These are phyloP conservation scores for Candida maris DNA, from an alignment of 805 yeast species.

Conservation along the genomic window DNA sequence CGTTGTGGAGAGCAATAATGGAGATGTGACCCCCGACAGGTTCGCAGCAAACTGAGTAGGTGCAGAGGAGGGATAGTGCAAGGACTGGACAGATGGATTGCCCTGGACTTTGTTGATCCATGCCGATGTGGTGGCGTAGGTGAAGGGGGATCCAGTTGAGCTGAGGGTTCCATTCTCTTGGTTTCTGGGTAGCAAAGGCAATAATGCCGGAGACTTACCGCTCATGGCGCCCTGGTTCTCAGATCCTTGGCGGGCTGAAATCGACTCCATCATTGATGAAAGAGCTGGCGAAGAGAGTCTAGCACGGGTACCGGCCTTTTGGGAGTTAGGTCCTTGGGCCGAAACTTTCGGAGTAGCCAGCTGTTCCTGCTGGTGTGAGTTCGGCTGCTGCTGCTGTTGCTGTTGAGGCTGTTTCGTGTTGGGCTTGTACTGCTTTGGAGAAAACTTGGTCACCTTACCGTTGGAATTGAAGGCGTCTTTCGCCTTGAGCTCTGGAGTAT, in stretches of 20 bases:
- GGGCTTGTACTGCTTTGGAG: constrained; percentile 38
- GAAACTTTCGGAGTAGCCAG: constrained; percentile 20
- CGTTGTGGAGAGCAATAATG: constrained; percentile 53
- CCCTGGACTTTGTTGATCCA: constrained; percentile 29
- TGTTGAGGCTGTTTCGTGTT: constrained; percentile 17
- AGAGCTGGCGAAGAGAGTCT: constrained; percentile 19
- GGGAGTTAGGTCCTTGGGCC: constrained; percentile 4
- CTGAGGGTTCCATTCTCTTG: constrained; percentile 17
- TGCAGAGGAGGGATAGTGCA: constrained; percentile 64
- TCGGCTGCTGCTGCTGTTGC: constrained; percentile 11
- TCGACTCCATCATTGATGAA: constrained; percentile 13
- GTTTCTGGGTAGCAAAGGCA: constrained; percentile 40
- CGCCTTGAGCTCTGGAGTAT: constrained; percentile 54
- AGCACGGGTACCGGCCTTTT: background rate
- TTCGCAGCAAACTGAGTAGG: constrained; percentile 71
- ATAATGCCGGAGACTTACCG: constrained; percentile 35
- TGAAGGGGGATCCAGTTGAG: constrained; percentile 27
- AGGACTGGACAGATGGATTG: constrained; percentile 41
- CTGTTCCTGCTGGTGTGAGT: constrained; percentile 28
- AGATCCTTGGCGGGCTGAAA: constrained; percentile 4
- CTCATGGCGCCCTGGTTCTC: constrained; percentile 1
- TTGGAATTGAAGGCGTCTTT: constrained; percentile 34
- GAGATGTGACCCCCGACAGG: constrained; percentile 59
- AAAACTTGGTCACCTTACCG: constrained; percentile 29
- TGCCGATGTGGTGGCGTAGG: constrained; percentile 26